Base-by-base conservation (phyloP, 2,329 filamentous ascomycete species). In the Chaetomium strumarium region DNA sequence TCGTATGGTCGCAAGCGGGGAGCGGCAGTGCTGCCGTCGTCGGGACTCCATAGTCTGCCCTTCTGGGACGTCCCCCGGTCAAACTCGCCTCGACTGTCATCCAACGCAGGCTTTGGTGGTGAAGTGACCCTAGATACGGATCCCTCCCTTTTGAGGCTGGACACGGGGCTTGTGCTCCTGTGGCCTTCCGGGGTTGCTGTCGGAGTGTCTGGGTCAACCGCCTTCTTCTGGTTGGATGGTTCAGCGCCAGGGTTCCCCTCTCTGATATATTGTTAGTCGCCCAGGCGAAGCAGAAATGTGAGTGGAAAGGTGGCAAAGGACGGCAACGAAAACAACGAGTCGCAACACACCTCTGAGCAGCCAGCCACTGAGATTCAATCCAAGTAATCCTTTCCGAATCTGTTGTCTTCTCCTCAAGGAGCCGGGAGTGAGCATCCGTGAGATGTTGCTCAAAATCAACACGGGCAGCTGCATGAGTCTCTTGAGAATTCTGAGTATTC, bases 21-120 rank as follows among this genome's bases (percentile, higher is more conserved):
- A 6, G 40, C n/a, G 24, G 47, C 36, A 37, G 33, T 12, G 4
- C 52, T 13, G 20, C 57, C 58, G 13, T 55, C 54, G 36, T 58
- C 55, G 5, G 59, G 58, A 10, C 33, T 51, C 58, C 58, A 62
- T 1, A 62, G 46, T 19, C 20, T 59, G 10, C 58, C 60, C 13
- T 57, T 58, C 17, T 38, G 46, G 20, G 46, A 50, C 5, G 60
- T 45, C 1, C 58, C 55, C 45, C 57, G 49, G 38, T 54, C 51
- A 24, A 56, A 51, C 13, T 60, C 60, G 19, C 29, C 44, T 13
- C 31, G 42, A 30, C 14, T 38, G 33, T 53, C 51, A 0, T 51
- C 53, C 4, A 34, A 31, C 6, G n/a, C 34, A 1, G 53, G 43
- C 49, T 59, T 62, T 10, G 59, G 57, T 0, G 60, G 58, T 0